Percentiles rank a stretch among this genome's conserved stretches.
phyloP scores from a whole-genome alignment of 1,284 basidiomycete genomes.

The Volvariella surrecta region DNA sequence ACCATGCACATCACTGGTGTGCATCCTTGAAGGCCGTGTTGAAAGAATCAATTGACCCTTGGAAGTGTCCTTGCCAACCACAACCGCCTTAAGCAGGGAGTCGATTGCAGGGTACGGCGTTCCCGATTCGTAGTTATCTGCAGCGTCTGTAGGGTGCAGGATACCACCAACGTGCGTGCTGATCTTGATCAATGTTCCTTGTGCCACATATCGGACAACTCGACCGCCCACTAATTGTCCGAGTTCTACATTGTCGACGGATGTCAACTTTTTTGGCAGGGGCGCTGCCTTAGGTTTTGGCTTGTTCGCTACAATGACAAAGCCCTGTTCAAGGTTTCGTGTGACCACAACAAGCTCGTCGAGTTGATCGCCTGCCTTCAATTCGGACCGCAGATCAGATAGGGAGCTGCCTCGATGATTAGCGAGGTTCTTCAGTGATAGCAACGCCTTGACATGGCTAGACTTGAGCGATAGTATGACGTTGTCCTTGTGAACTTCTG shows the following conservation, averaged over 20 bases:
- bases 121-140: conserved; percentile 68
- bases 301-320: conserved; percentile 80
- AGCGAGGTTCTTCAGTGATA: conserved; percentile 86
- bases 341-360: conserved; percentile 81
- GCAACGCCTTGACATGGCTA: conserved; percentile 67
- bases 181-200: conserved; percentile 73
- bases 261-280: conserved; percentile 43
- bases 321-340: conserved; percentile 81
- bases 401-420: conserved; percentile 64
- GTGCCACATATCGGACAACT: conserved; percentile 60
- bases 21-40: conserved; percentile 64
- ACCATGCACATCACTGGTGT: conserved; percentile 36
- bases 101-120: conserved; percentile 56
- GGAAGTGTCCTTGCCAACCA: conserved; percentile 59
- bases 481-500: conserved; percentile 82
- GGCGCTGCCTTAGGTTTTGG: conserved; percentile 44
- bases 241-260: conserved; percentile 52
- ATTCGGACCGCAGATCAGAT: conserved; percentile 57
- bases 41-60: conserved; percentile 73
- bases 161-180: conserved; percentile 62
- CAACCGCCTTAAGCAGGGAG: conserved; percentile 59
- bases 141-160: conserved; percentile 73
- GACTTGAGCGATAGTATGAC: conserved; percentile 67
- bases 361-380: conserved; percentile 71
- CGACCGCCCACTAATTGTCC: conserved; percentile 75